Evolutionary conservation across 2,329 filamentous ascomycete species (phyloP).

Genomic region (Epichloe bromicola): DNA sequence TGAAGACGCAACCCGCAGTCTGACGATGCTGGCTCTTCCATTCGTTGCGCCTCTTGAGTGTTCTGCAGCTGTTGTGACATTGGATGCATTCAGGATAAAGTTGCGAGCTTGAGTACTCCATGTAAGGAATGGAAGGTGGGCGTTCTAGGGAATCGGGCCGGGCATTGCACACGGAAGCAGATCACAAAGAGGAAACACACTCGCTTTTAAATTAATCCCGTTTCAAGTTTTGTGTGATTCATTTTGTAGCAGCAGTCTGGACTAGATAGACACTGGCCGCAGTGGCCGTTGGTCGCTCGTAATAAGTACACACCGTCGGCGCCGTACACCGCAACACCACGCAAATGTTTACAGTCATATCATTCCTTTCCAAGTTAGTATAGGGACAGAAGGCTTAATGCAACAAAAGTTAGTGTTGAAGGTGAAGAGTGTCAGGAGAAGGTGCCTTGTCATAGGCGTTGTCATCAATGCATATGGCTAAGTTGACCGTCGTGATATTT

Average conservation of each 20-base stretch:
- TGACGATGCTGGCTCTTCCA: background rate
- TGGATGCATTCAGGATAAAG: background rate
- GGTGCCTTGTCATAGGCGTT: conserved; percentile 33
- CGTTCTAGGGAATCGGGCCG: too few relatives aligned
- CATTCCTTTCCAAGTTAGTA: conserved; percentile 3
- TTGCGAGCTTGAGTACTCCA: too few relatives aligned
- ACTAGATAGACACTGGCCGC: background rate
- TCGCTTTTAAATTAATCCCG: too few relatives aligned
- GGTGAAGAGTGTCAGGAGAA: conserved; percentile 14
- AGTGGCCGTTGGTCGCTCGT: background rate
- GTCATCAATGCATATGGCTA: conserved; percentile 35
- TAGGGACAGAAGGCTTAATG: background rate
- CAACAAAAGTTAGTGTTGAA: background rate
- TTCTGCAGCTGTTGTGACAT: background rate
- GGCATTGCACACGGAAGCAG: background rate
- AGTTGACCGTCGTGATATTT: conserved; percentile 36
- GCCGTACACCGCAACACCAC: background rate
- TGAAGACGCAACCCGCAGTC: background rate
- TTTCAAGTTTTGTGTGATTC: too few relatives aligned
- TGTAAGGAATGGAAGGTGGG: too few relatives aligned
- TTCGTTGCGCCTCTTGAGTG: background rate
- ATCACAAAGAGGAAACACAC: background rate
- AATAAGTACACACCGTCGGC: background rate
- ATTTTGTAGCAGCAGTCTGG: background rate
- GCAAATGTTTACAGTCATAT: background rate